Evolutionary conservation across 345 rosid species (phyloP), one percentile per base, ranked within the genome.

Genomic region (Hibiscus mutabilis): DNA sequence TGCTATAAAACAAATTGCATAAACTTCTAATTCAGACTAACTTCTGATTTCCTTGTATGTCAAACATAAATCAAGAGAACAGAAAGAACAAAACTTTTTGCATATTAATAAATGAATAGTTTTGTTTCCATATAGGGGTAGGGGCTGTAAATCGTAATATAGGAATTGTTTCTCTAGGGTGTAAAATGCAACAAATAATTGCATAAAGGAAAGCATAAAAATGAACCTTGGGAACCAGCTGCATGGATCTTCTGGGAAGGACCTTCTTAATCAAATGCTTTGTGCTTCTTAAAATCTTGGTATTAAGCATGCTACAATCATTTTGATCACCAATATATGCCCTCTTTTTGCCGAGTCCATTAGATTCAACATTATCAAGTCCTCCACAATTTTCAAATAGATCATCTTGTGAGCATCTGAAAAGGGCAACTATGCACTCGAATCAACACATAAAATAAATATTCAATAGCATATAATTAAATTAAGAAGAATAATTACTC

Each of bases 141-240:
- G 42, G 10, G 42, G 42, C 2, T 37, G 42, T 35, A 37, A 37
- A 37, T 37, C 11, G 2, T 7, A 37, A 37, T 37, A 7, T 37
- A 1, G 0, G 42, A 37, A 37, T 37, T 37, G 7, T 37, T 37
- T 37, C 10, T 7, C 11, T 7, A 37, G 6, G 35, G 42, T 37
- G 2, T 37, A 37, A 37, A 37, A 37, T 37, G 42, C 42, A 1
- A 7, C 42, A 8, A 37, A 37, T 37, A 37, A 35, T 35, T 35
- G 40, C 40, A 35, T 1, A 53, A 52, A 53, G 59, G 10, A 53
- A 73, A 42, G 71, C 24, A 33, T 59, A 53, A 65, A 75, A 71
- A 64, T 53, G 56, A 66, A 86, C 95, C 92, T 91, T 81, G 70
- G 83, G 79, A 71, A 81, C 83, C 72, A 85, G 89, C 77, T 85